Evolutionary conservation across 331 rosid species (phyloP), one percentile per base, ranked within the genome.

Genomic region (Erythrophleum ivorense): DNA sequence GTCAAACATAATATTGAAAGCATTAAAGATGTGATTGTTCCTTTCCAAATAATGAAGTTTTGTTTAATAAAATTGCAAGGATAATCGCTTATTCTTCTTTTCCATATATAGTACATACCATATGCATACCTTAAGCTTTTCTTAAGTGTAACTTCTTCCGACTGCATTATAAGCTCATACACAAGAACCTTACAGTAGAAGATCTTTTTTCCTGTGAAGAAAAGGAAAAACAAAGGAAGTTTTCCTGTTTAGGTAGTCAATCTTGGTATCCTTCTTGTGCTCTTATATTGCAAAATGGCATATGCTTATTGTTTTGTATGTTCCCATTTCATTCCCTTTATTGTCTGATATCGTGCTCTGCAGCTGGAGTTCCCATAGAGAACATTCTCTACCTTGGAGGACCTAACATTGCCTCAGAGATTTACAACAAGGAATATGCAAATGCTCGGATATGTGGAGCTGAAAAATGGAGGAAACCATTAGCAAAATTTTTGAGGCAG

Each of bases 381-480:
- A 94, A 92, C 89, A 90, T 94, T 69, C 97, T 94, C 19, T 94
- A 94, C 58, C 92, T 94, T 2, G 98, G 98, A 52, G 98, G 98
- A 73, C 98, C 98, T 19, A 94, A 94, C 83, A 94, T 94, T 76
- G 98, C 98, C 64, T 90, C 97, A 1, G 98, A 92, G 78, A 92
- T 94, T 63, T 94, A 92, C 92, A 91, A 92, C 86, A 92, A 81
- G 78, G 98, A 94, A 84, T 91, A 92, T 69, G 98, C 98, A 79
- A 94, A 94, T 82, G 98, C 98, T 87, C 88, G 97, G 66, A 92
- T 94, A 53, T 94, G 98, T 48, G 98, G 98, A 68, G 86, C 97
- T 40, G 98, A 90, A 71, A 91, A 94, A 84, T 94, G 97, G 98
- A 88, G 98, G 85, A 92, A 91, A 85, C 87, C 95, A 24, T 69